A percentile compares a stretch with the other conserved stretches of the same genome.
Evolutionary conservation across 805 yeast genomes (phyloP).

Genomic region (Candida xyloterini): DNA sequence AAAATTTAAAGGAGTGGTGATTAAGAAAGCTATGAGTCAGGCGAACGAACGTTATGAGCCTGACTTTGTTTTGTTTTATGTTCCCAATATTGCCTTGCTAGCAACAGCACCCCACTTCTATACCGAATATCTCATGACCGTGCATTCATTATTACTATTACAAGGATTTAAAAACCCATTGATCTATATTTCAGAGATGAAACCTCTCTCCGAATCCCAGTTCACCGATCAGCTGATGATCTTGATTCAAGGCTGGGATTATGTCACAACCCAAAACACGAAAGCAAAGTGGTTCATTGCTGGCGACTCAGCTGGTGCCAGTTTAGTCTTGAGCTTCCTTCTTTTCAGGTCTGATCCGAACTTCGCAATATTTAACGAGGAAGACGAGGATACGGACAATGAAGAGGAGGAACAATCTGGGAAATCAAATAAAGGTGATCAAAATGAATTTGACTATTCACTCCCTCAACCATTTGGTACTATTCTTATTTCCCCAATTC

Average conservation of each 20-base stretch:
- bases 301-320: conserved; percentile 52
- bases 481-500: conserved; percentile 29
- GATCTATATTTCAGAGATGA: conserved; percentile 37
- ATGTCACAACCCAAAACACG: conserved; percentile 23
- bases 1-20: conserved; percentile 21
- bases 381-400: conserved; percentile 28
- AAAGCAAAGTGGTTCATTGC: conserved; percentile 32
- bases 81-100: conserved; percentile 44
- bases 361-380: conserved; percentile 10
- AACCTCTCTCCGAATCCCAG: conserved; percentile 13
- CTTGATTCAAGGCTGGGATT: conserved; percentile 33
- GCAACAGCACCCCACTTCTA: conserved; percentile 39
- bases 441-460: background rate
- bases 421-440: background rate
- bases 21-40: conserved; percentile 25
- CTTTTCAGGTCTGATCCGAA: conserved; percentile 37
- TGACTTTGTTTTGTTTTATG: conserved; percentile 42
- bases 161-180: conserved; percentile 52
- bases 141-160: conserved; percentile 39
- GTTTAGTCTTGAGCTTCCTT: conserved; percentile 37
- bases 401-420: background rate
- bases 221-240: conserved; percentile 30
- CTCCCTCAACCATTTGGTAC: conserved; percentile 24
- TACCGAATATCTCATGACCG: conserved; percentile 41
- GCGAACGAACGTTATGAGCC: conserved; percentile 30